Base-by-base conservation (phyloP, 2,329 filamentous ascomycete genomes). In the Phialophora verrucosa region DNA sequence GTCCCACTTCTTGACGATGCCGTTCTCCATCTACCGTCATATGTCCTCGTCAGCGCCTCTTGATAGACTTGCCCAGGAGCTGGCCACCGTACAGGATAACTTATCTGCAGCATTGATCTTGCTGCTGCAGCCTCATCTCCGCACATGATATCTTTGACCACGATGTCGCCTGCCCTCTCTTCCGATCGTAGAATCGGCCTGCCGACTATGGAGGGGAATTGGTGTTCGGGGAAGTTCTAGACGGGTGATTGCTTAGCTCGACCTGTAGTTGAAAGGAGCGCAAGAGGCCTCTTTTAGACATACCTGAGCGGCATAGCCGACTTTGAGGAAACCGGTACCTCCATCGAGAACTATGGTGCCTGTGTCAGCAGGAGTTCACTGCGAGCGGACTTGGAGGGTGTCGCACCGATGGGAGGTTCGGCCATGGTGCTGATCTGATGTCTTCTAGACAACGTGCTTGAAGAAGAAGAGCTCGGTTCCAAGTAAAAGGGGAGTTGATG, bases 281-380 rank as follows among this genome's bases (percentile, higher is more conserved):
- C 12, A 23, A 17, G 4, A 29, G 32, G 47, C 2, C 32, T 10
- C n/a, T 35, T 27, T 29, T 47, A n/a, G 64, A 71, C 83, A 74
- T 81, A 90, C 88, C 83, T 90, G 93, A 76, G 91, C 95, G 77
- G 95, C 95, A 84, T 98, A 99, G 80, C 95, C 95, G 83, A 97
- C 95, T 84, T 99, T 99, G 81, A 99, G 90, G 87, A 99, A 99
- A 82, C 95, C 95, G 78, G 95, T 99, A 82, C 95, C 95, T 87
- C 95, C 95, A 86, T 99, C 95, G 87, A 99, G 94, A 79, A 99
- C 95, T 98, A 78, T 68, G 55, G 27, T 59, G 65, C 70, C 58
- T 51, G 61, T 61, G 75, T 77, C 74, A 78, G 75, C 71, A 69
- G 44, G 73, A 71, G 65, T 32, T 55, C 51, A 50, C 58, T 59